Conservation (phyloP, 2,329 filamentous ascomycete species). For the Trichoderma atrobrunneum region DNA sequence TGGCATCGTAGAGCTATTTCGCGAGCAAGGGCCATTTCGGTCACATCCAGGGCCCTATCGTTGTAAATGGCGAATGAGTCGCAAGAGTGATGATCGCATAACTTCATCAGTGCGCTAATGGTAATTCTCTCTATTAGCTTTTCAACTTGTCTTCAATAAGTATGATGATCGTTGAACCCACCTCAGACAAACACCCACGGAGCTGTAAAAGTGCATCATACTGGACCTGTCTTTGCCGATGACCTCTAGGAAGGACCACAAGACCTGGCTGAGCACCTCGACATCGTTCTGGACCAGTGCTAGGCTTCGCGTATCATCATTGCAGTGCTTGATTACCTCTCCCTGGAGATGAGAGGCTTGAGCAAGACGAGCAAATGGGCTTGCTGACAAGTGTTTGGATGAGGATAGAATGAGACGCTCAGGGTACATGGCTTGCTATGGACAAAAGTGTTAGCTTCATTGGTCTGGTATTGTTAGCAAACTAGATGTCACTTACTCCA, state of each 20-base stretch:
- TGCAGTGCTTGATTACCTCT: constrained; percentile 26
- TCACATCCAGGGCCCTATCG: neutral
- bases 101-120: constrained; percentile 19
- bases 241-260: constrained; percentile 13
- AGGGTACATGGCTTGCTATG: constrained; percentile 12
- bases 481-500: neutral
- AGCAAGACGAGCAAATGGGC: constrained; percentile 32
- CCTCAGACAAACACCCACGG: constrained; percentile 19
- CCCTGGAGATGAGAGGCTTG: constrained; percentile 34
- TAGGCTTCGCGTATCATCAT: constrained; percentile 10
- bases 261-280: constrained; percentile 12
- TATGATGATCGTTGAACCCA: neutral
- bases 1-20: constrained; percentile 13
- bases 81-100: constrained; percentile 19
- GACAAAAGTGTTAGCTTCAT: neutral
- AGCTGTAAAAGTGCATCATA: constrained; percentile 15
- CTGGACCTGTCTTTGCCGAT: constrained; percentile 16
- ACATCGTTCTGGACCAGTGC: neutral
- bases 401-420: constrained; percentile 20
- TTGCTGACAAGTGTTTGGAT: constrained; percentile 28
- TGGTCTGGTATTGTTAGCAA: neutral
- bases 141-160: neutral
- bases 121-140: neutral
- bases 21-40: constrained; percentile 5
- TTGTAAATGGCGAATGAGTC: constrained; percentile 13